Evolutionary conservation across 202 grass and related monocot genomes (phyloP).

Genomic region (Zoysia matrella): DNA sequence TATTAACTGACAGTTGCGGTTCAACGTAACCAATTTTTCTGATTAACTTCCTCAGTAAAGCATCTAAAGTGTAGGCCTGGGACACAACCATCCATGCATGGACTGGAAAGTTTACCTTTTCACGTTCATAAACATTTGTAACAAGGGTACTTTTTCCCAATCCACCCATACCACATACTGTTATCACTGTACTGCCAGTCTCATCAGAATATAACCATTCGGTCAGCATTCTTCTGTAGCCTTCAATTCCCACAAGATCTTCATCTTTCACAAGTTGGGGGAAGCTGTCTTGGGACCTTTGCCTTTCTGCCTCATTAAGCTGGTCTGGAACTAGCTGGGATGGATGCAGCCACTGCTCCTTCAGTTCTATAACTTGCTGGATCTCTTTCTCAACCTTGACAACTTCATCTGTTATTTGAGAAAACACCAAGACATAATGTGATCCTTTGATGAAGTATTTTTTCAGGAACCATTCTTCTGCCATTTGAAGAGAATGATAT

Average conservation of each 20-base stretch:
- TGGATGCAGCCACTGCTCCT: not conserved
- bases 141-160: conserved; percentile 63
- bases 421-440: conserved; percentile 28
- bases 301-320: not conserved
- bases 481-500: not conserved
- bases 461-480: conserved; percentile 9
- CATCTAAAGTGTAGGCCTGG: conserved; percentile 25
- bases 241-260: conserved; percentile 53
- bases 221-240: conserved; percentile 18
- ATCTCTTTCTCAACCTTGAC: not conserved
- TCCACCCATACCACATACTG: conserved; percentile 64
- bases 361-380: not conserved
- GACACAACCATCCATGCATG: conserved; percentile 55
- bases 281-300: not conserved
- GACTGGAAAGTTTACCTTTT: conserved; percentile 32
- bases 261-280: conserved; percentile 41
- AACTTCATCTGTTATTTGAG: conserved; percentile 18
- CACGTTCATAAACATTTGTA: conserved; percentile 41
- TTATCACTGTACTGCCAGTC: conserved; percentile 20
- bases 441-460: conserved; percentile 9
- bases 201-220: conserved; percentile 27
- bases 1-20: not conserved
- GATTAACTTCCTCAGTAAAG: conserved; percentile 37
- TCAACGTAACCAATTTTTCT: conserved; percentile 5
- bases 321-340: not conserved